Evolutionary conservation across 108 stramenopile genomes (phyloP).

Genomic region (Skeletonema potamos): DNA sequence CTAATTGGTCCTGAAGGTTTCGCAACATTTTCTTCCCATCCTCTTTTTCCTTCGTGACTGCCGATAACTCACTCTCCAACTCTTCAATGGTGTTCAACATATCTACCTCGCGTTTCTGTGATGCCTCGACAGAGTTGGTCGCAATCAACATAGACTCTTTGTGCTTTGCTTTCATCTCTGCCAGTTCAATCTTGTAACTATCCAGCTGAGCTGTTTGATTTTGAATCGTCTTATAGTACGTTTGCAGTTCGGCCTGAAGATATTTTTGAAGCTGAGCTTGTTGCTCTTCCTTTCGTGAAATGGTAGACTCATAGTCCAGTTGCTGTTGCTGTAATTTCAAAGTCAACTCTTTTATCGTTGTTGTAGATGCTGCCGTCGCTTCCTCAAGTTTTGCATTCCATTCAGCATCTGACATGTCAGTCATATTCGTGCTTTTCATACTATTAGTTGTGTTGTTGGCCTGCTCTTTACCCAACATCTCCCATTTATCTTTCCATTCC

Average conservation of each 20-base stretch:
- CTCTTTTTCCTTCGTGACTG: background rate
- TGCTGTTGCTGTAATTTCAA: background rate
- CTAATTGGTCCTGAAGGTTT: background rate
- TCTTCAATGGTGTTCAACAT: conserved; percentile 29
- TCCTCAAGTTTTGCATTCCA: conserved; percentile 6
- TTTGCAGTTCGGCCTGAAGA: conserved; percentile 20
- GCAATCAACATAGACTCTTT: conserved; percentile 39
- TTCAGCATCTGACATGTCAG: conserved; percentile 5
- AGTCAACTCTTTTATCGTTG: conserved; percentile 12
- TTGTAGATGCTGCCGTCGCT: background rate
- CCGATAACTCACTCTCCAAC: conserved; percentile 28
- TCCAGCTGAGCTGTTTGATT: conserved; percentile 10
- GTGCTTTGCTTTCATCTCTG: conserved; percentile 3
- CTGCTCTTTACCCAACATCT: background rate
- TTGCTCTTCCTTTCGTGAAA: conserved; percentile 5
- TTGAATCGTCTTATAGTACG: conserved; percentile 36
- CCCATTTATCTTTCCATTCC: conserved; percentile 17
- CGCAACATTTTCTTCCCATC: background rate
- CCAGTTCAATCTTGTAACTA: conserved; percentile 5
- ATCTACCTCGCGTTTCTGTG: conserved; percentile 21
- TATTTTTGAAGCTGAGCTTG: conserved; percentile 25
- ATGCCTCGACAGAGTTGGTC: conserved; percentile 38
- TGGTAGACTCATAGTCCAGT: background rate
- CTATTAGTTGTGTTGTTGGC: background rate
- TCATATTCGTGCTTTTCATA: background rate